Evolutionary conservation across 345 rosid genomes (phyloP).

Genomic region (Euphorbia peplus): DNA sequence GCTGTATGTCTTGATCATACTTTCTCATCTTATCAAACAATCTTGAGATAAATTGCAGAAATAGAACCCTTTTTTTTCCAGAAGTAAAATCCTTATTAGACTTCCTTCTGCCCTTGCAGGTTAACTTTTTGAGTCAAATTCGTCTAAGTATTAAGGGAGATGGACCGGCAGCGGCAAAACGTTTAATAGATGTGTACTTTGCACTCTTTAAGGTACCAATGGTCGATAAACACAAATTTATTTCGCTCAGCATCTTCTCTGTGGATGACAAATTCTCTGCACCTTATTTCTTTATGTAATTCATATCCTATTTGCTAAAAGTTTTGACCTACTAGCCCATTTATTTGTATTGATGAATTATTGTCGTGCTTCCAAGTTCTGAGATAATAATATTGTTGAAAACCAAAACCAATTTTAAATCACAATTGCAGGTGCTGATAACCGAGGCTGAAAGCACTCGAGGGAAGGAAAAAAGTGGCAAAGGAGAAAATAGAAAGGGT

Average conservation of each 20-base stretch:
- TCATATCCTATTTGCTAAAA: not conserved
- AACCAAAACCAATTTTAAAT: constrained; percentile 12
- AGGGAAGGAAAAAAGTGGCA: constrained; percentile 32
- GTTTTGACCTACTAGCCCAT: not conserved
- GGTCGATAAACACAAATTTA: not conserved
- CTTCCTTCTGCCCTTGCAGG: constrained; percentile 40
- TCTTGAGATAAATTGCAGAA: not conserved
- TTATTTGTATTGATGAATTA: not conserved
- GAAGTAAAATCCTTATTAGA: no score
- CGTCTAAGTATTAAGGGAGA: constrained; percentile 77
- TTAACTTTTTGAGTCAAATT: constrained; percentile 88
- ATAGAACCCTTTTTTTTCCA: not conserved
- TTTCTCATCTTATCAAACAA: not conserved
- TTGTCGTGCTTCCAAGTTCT: not conserved
- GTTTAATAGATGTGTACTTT: constrained; percentile 84
- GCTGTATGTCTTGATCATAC: constrained; percentile 54
- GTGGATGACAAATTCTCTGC: not conserved
- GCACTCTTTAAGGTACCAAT: constrained; percentile 80
- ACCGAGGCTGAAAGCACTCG: constrained; percentile 47
- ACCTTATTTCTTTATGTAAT: not conserved
- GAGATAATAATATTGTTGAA: constrained; percentile 3
- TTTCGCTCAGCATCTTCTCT: not conserved
- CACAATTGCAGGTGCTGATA: constrained; percentile 57
- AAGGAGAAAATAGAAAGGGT: constrained; percentile 23
- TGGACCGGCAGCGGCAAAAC: constrained; percentile 86